These are phyloP conservation scores for Arachnopeziza araneosa DNA, from an alignment of 2,329 filamentous ascomycete genomes.

Conservation along the genomic window DNA sequence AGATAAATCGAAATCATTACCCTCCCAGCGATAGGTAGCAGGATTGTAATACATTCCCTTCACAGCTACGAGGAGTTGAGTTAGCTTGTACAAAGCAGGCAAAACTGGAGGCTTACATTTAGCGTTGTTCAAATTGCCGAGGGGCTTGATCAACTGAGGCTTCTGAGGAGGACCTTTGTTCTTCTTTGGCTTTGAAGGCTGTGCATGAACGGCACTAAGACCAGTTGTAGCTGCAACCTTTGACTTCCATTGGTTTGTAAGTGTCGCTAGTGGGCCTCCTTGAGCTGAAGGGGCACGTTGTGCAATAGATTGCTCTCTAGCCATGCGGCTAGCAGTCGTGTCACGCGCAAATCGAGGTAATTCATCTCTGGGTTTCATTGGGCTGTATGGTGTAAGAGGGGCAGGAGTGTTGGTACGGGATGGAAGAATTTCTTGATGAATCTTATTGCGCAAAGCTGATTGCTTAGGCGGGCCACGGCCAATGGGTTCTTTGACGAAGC, in stretches of 20 bases:
- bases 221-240: slow-evolving; percentile 30
- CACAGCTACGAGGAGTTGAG: slow-evolving; percentile 49
- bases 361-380: slow-evolving; percentile 37
- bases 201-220: slow-evolving; percentile 43
- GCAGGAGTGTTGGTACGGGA: slow-evolving; percentile 49
- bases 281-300: slow-evolving; percentile 49
- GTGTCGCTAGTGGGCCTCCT: slow-evolving; percentile 45
- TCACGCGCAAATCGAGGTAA: slow-evolving; percentile 60
- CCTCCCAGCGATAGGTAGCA: slow-evolving; percentile 82
- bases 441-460: slow-evolving; percentile 46
- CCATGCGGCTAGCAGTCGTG: slow-evolving; percentile 59
- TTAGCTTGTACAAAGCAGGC: background rate
- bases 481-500: slow-evolving; percentile 74
- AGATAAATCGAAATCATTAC: slow-evolving; percentile 80
- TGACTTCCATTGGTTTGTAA: slow-evolving; percentile 35
- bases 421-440: slow-evolving; percentile 49
- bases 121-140: slow-evolving; percentile 67
- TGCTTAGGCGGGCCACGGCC: slow-evolving; percentile 63
- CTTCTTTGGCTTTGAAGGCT: slow-evolving; percentile 50
- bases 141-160: slow-evolving; percentile 83
- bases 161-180: slow-evolving; percentile 55
- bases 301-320: slow-evolving; percentile 55
- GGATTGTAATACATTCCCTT: slow-evolving; percentile 98
- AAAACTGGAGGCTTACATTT: slow-evolving; percentile 59
- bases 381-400: slow-evolving; percentile 50